Conservation (phyloP, 2,329 filamentous ascomycete species). For the Periconia sp. region DNA sequence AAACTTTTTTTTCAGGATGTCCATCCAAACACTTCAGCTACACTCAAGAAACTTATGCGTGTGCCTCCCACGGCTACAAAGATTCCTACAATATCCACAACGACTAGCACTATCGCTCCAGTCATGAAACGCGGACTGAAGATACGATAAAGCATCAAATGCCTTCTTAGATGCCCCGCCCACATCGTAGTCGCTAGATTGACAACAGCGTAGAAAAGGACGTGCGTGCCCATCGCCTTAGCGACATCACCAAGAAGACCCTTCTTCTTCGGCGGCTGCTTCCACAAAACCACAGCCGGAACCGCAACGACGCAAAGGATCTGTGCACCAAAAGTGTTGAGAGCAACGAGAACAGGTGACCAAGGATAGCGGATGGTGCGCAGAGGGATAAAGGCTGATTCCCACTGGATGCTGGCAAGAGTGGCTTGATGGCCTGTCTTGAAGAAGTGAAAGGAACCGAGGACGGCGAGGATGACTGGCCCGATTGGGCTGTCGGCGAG, state of each 20-base stretch:
- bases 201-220: constrained; percentile 82
- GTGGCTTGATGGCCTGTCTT: constrained; percentile 96
- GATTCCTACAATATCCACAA: constrained; percentile 78
- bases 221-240: constrained; percentile 74
- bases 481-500: constrained; percentile 75
- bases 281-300: constrained; percentile 87
- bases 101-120: constrained; percentile 71
- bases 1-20: constrained; percentile 9
- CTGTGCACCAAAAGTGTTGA: constrained; percentile 90
- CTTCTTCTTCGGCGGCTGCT: constrained; percentile 75
- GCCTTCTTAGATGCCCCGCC: constrained; percentile 84
- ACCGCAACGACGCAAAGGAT: constrained; percentile 81
- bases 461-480: constrained; percentile 81
- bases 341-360: constrained; percentile 78
- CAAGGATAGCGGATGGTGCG: constrained; percentile 85
- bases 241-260: constrained; percentile 71
- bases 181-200: constrained; percentile 87
- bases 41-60: constrained; percentile 76
- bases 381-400: constrained; percentile 89
- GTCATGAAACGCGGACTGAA: constrained; percentile 93
- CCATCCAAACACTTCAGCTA: constrained; percentile 84
- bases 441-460: constrained; percentile 95
- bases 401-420: constrained; percentile 91
- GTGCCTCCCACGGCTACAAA: constrained; percentile 75
- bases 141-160: constrained; percentile 95